Evolutionary conservation across 1,139 yeast genomes (phyloP), one percentile per base, ranked within the genome.

Genomic region (Suhomyces bokatorum): DNA sequence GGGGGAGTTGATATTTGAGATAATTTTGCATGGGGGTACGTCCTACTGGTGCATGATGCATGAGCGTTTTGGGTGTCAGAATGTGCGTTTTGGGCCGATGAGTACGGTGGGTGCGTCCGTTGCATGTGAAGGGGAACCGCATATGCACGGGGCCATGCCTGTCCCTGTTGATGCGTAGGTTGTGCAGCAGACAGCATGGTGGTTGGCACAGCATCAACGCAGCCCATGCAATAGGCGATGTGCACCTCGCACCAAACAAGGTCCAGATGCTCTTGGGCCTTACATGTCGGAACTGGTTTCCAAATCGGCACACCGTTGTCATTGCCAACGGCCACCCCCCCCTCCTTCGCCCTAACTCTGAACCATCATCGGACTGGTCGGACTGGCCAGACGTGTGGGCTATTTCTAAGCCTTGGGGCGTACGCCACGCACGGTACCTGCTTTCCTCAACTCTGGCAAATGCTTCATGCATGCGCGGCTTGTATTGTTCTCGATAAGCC

Each of bases 401-500:
- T 20, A 20, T 20, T 20, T 20, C 24, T 20, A 20, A 20, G 24
- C 24, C 24, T 20, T 20, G 24, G 24, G 24, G 24, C 24, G 24
- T 20, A 20, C 8, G 24, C 24, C 24, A 20, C 24, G 24, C 24
- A 20, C 24, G 35, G 35, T 32, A 32, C 35, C 35, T 32, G 35
- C 24, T 20, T 20, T 20, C 24, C 24, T 20, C 24, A 5, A 26
- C n/a, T 22, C 24, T 26, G 13, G 29, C 17, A 14, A 6, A 8
- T 34, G 29, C 30, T 34, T 16, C 30, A 34, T 34, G 36, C 36
- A 13, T 34, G n/a, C 22, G 29, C 36, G 22, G 28, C 17, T n/a
- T 34, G 28, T 20, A 34, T 24, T 34, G 36, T 34, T 34, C 36
- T 27, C 22, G 36, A 34, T 34, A 34, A 22, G 36, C 36, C 36